Evolutionary conservation across 208 protist species (phyloP).

Genomic region (Trypanosoma lewisi): DNA sequence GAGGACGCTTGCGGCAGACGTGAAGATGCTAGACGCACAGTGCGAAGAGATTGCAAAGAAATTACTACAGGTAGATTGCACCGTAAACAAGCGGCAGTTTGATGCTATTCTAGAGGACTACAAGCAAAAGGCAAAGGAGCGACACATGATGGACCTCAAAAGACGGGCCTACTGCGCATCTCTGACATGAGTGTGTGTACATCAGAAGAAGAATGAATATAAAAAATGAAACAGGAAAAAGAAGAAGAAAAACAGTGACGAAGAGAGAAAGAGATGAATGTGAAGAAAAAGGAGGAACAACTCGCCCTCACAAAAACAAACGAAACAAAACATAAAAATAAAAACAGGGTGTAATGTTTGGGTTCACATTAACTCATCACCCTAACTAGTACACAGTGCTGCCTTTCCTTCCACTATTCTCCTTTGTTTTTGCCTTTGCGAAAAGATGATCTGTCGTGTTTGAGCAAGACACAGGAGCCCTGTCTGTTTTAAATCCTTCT

Average conservation of each 20-base stretch:
- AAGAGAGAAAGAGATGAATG: not conserved
- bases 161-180: constrained; percentile 30
- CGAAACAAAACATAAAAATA: not conserved
- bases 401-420: no score
- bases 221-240: not conserved
- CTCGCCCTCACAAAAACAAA: not conserved
- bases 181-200: not conserved
- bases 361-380: no score
- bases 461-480: no score
- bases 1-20: constrained; percentile 61
- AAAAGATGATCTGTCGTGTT: no score
- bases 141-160: constrained; percentile 76
- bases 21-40: constrained; percentile 25
- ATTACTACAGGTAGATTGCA: constrained; percentile 31
- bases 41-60: constrained; percentile 31
- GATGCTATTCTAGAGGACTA: constrained; percentile 57
- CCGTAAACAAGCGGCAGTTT: constrained; percentile 42
- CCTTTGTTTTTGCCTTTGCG: no score
- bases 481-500: no score
- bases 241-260: not conserved
- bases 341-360: not conserved
- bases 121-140: constrained; percentile 47
- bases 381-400: no score
- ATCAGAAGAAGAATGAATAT: no score
- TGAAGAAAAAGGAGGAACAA: not conserved